Base-by-base conservation (phyloP, 176 grass and related monocot genomes). In the Ampelocalamus luodianensis region DNA sequence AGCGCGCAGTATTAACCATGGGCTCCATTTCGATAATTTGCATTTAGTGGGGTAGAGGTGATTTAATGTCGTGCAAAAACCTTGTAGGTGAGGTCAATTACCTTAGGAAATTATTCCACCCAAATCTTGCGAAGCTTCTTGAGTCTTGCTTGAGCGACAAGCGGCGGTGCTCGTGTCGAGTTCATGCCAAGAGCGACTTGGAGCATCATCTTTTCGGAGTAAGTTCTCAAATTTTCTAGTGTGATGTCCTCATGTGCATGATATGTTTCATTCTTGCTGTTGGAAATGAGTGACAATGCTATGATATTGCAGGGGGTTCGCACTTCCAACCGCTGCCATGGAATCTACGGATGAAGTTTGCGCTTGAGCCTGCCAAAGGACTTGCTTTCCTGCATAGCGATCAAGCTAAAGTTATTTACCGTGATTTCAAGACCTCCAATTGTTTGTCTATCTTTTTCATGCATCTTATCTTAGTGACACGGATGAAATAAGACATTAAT, bases 171-270 rank as follows among this genome's bases (percentile, higher is more conserved):
- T 98, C 39, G 93, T 98, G 18, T 98, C 5, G 95, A 98, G 68
- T 98, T 93, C 83, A 95, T 98, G 95, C 93, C 91, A 22, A 90
- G 87, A 63, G 95, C 67, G 93, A 93, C 88, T 92, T 98, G 92
- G 95, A 98, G 89, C 94, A 98, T 86, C 95, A 98, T 84, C 95
- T 98, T 64, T 98, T 98, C 79, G 93, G 85, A 95, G 95, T 98
- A 83, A 90, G 89, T 84, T 46, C 23, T 78, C 81, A 39, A 39
- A 12, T 61, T n/a, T 61, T 73, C n/a, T 50, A 68, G 61, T 32
- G 22, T 5, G 3, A 10, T 79, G 8, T 79, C 68, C 65, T 45
- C 43, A 16, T 27, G 16, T 75, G 36, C 42, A 34, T 0, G 20
- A 26, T 49, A 72, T 81, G 62, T n/a, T 92, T 64, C 37, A 56